Evolutionary conservation across 805 yeast species (phyloP).

Genomic region (Candida qinlingensis): DNA sequence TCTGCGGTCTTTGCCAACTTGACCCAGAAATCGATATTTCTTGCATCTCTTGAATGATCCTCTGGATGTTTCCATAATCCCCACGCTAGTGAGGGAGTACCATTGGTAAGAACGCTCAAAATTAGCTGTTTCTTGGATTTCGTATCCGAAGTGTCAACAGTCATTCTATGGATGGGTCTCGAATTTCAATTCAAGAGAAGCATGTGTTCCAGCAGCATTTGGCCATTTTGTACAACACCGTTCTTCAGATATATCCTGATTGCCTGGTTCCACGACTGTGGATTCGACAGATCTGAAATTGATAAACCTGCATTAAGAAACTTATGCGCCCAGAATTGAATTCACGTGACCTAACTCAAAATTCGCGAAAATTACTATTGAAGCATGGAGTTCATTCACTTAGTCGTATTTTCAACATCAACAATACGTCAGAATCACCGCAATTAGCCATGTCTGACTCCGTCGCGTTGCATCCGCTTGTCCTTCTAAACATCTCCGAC

Average conservation of each 20-base stretch:
- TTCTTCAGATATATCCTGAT: no score
- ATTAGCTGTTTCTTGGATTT: slow-evolving; percentile 22
- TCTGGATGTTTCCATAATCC: slow-evolving; percentile 27
- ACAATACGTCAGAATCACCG: neutral
- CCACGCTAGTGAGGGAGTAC: slow-evolving; percentile 19
- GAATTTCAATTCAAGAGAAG: no score
- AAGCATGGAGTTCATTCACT: no score
- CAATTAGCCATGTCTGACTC: neutral
- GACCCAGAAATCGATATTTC: slow-evolving; percentile 29
- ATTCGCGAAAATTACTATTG: no score
- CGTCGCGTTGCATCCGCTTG: slow-evolving; percentile 8
- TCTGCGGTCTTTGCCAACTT: slow-evolving; percentile 30
- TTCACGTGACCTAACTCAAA: neutral
- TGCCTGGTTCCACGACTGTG: neutral
- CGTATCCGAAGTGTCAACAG: neutral
- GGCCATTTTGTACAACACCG: no score
- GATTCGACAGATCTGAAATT: neutral
- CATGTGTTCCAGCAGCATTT: no score
- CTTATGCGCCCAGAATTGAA: neutral
- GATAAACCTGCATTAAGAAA: neutral
- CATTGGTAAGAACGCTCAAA: slow-evolving; percentile 33
- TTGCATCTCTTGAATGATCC: slow-evolving; percentile 1
- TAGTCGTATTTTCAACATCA: neutral
- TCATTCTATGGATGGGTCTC: neutral
- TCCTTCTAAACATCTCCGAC: slow-evolving; percentile 10